Percentiles rank a stretch among this genome's conserved stretches.
Evolutionary conservation across 768 basidiomycete species (phyloP).

Genomic region (Amanita muscaria): DNA sequence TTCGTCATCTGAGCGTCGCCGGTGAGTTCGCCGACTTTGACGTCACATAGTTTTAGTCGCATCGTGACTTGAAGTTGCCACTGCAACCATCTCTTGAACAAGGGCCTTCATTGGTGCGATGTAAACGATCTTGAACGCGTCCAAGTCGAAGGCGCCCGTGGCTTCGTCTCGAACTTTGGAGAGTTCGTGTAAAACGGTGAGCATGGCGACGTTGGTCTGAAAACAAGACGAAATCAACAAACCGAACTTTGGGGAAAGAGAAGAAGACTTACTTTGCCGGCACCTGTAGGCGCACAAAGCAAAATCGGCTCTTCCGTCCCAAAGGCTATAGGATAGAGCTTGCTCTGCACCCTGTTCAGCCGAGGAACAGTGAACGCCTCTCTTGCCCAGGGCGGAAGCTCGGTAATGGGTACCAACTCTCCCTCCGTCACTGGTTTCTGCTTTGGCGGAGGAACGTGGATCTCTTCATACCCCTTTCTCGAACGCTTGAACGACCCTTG

Average conservation of each 20-base stretch:
- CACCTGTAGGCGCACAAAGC: conserved; percentile 96
- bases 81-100: conserved; percentile 98
- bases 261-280: conserved; percentile 78
- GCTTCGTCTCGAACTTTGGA: conserved; percentile 78
- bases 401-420: conserved; percentile 63
- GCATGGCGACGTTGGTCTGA: conserved; percentile 96
- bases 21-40: conserved; percentile 91
- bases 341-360: conserved; percentile 90
- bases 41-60: conserved; percentile 58
- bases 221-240: background rate
- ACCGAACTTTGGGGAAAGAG: background rate
- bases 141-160: conserved; percentile 74
- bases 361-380: conserved; percentile 76
- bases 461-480: conserved; percentile 96
- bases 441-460: conserved; percentile 93
- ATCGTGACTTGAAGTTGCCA: conserved; percentile 86
- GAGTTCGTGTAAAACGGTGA: conserved; percentile 88
- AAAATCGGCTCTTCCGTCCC: conserved; percentile 91
- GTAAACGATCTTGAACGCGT: conserved; percentile 94
- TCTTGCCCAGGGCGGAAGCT: conserved; percentile 79
- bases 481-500: conserved; percentile 96
- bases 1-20: conserved; percentile 99
- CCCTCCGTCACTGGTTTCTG: conserved; percentile 52
- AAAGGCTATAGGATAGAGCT: conserved; percentile 87
- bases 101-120: conserved; percentile 99